Percentiles rank a stretch among this genome's conserved stretches.
These are phyloP conservation scores for Abortiporus biennis DNA, from an alignment of 1,284 basidiomycete genomes.

Conservation along the genomic window DNA sequence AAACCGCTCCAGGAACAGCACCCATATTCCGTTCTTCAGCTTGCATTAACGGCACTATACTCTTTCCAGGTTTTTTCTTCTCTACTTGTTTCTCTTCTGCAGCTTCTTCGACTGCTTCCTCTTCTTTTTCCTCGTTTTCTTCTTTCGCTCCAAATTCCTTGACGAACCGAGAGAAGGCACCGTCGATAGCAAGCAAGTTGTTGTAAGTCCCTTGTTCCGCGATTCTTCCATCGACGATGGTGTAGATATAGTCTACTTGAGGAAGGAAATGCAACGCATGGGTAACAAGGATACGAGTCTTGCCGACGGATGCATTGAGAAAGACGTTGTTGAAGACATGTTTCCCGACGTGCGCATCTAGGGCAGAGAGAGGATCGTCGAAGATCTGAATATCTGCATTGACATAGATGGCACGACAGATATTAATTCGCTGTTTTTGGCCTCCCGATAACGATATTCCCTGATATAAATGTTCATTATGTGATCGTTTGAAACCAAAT, in stretches of 20 bases:
- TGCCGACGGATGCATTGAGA: slow-evolving; percentile 49
- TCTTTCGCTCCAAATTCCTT: slow-evolving; percentile 58
- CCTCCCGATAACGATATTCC: slow-evolving; percentile 83
- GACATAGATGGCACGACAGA: slow-evolving; percentile 83
- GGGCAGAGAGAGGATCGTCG: slow-evolving; percentile 75
- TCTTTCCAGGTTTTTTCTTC: slow-evolving; percentile 32
- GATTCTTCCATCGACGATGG: slow-evolving; percentile 66
- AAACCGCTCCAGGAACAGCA: slow-evolving; percentile 44
- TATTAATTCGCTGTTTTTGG: slow-evolving; percentile 72
- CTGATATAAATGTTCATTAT: slow-evolving; percentile 18
- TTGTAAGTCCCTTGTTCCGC: slow-evolving; percentile 73
- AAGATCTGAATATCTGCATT: slow-evolving; percentile 83
- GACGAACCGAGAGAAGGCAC: slow-evolving; percentile 71
- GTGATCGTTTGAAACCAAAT: background rate
- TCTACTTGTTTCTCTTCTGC: slow-evolving; percentile 27
- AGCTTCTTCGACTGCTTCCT: slow-evolving; percentile 33
- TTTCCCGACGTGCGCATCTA: slow-evolving; percentile 87
- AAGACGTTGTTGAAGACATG: slow-evolving; percentile 83
- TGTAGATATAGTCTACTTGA: slow-evolving; percentile 71
- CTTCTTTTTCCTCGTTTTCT: slow-evolving; percentile 23
- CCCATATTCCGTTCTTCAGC: slow-evolving; percentile 58
- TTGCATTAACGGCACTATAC: slow-evolving; percentile 54
- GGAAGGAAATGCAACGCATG: slow-evolving; percentile 81
- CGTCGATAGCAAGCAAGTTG: slow-evolving; percentile 57
- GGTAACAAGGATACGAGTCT: slow-evolving; percentile 82